Percentiles rank a stretch among this genome's conserved stretches.
phyloP scores from a whole-genome alignment of 331 rosid genomes.

The Spiraea crenata region DNA sequence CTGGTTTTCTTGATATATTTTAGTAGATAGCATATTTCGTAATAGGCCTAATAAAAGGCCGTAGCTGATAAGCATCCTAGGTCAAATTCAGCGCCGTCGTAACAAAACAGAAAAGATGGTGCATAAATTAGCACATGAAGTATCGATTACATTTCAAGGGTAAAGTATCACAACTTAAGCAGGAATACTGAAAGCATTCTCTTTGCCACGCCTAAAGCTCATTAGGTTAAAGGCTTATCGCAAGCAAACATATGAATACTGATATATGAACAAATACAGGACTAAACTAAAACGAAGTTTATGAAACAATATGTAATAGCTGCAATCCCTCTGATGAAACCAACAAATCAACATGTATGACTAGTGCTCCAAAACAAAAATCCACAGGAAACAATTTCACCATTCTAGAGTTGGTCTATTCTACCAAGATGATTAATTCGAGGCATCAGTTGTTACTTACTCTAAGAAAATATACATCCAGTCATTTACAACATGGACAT shows the following conservation, averaged over 20 bases:
- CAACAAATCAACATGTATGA: not conserved
- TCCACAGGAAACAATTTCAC: not conserved
- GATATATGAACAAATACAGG: not conserved
- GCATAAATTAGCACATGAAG: too few species aligned
- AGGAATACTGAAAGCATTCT: too few species aligned
- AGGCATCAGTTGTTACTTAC: not conserved
- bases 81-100: too few species aligned
- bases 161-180: too few species aligned
- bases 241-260: not conserved
- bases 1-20: not conserved
- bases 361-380: not conserved
- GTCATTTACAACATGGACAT: constrained; percentile 26
- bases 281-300: not conserved
- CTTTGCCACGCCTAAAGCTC: not conserved
- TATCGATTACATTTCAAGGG: too few species aligned
- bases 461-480: constrained; percentile 28
- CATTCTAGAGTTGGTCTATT: not conserved
- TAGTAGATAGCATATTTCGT: too few species aligned
- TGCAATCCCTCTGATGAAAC: not conserved
- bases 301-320: not conserved
- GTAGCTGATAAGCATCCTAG: too few species aligned
- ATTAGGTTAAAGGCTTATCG: not conserved
- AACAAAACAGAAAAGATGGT: too few species aligned
- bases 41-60: too few species aligned
- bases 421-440: not conserved